A percentile compares a stretch with the other conserved stretches of the same genome.
Conservation (phyloP, 106 monocot genomes). For the Dendrobium chrysotoxum region DNA sequence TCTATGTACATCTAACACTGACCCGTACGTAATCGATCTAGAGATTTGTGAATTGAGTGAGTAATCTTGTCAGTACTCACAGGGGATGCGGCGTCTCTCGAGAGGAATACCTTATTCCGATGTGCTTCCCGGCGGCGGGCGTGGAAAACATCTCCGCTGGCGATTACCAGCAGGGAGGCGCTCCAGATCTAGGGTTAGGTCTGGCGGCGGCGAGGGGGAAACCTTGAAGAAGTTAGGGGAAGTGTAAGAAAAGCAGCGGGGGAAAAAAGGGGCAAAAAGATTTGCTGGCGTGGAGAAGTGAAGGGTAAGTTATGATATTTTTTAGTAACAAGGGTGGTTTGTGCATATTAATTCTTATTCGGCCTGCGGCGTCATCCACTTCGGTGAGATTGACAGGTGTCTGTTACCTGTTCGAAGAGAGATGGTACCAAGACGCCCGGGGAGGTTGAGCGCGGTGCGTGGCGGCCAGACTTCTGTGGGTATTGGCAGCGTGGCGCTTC, state of each 20-base stretch:
- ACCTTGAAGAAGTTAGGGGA: background rate
- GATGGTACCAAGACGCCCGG: background rate
- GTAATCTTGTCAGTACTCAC: background rate
- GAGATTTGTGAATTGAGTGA: background rate
- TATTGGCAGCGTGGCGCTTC: background rate
- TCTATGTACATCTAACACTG: background rate
- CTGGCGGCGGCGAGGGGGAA: background rate
- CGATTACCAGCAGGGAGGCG: constrained; percentile 3
- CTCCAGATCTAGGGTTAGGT: constrained; percentile 10
- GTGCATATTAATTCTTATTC: background rate
- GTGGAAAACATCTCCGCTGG: constrained; percentile 8
- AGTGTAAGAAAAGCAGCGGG: background rate
- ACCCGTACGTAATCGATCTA: background rate
- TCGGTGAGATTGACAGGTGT: background rate
- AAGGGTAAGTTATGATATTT: background rate
- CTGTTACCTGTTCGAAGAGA: background rate
- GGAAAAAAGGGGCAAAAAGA: background rate
- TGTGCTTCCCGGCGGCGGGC: constrained; percentile 2
- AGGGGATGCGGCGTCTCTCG: constrained; percentile 3
- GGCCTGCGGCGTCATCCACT: background rate
- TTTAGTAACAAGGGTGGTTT: background rate
- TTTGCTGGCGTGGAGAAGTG: background rate
- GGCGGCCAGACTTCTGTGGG: no score
- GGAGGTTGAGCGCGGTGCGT: background rate
- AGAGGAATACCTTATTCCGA: constrained; percentile 13